Percentiles rank a stretch among this genome's conserved stretches.
These are phyloP conservation scores for Trypanosomatidae sp. DNA, from an alignment of 208 protist species.

Conservation along the genomic window DNA sequence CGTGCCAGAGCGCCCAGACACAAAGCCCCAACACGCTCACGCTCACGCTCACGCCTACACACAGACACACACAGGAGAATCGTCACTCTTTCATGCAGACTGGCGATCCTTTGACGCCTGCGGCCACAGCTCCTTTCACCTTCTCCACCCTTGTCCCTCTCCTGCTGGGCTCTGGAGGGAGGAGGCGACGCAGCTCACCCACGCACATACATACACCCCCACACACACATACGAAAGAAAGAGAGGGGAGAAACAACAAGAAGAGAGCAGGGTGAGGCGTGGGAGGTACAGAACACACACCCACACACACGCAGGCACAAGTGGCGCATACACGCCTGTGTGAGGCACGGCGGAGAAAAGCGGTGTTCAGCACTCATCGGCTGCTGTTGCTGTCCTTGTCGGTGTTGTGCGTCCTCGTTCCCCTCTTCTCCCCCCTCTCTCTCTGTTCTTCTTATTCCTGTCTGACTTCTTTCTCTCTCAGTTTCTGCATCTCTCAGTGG, in stretches of 20 bases:
- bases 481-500: not conserved
- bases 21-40: not conserved
- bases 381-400: not conserved
- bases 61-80: not conserved
- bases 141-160: too few species aligned
- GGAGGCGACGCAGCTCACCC: too few species aligned
- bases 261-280: not conserved
- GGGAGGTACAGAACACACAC: too few species aligned
- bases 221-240: too few species aligned
- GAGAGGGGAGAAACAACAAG: too few species aligned
- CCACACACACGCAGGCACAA: not conserved
- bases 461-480: not conserved
- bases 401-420: not conserved
- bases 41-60: too few species aligned
- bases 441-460: conserved; percentile 9
- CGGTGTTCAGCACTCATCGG: not conserved
- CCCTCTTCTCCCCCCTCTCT: too few species aligned
- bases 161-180: too few species aligned
- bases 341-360: not conserved
- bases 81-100: not conserved
- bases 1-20: not conserved
- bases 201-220: too few species aligned
- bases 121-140: too few species aligned
- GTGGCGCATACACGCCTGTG: too few species aligned
- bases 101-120: not conserved